A percentile compares a stretch with the other conserved stretches of the same genome.
These are phyloP conservation scores for Aegilops speltoides DNA, from an alignment of 176 grass and related monocot species.

Conservation along the genomic window DNA sequence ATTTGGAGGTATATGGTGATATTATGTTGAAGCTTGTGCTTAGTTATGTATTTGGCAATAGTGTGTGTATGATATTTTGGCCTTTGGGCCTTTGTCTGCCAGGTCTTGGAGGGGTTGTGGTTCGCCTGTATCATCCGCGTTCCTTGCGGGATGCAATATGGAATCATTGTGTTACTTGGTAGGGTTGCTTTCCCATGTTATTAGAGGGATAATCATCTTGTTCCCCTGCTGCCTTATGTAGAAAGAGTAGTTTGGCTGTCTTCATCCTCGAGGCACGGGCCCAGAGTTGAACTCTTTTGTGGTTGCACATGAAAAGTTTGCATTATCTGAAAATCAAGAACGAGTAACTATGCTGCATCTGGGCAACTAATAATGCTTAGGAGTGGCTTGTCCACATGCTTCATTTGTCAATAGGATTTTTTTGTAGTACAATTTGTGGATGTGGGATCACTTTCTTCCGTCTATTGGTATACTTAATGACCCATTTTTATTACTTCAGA, in stretches of 20 bases:
- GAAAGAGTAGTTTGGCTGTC: neutral
- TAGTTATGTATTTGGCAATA: neutral
- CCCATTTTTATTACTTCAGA: neutral
- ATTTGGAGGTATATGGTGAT: neutral
- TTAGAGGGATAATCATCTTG: neutral
- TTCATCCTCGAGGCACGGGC: neutral
- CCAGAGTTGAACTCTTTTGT: neutral
- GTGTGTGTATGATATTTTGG: neutral
- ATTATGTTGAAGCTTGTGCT: neutral
- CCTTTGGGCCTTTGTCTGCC: neutral
- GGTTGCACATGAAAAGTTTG: neutral
- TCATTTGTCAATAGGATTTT: neutral
- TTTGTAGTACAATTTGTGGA: neutral
- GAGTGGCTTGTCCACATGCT: neutral
- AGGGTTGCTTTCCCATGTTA: neutral
- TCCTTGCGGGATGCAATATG: neutral
- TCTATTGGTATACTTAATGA: neutral
- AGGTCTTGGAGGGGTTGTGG: neutral
- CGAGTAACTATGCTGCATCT: neutral
- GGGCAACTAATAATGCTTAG: neutral
- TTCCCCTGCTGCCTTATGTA: conserved; percentile 11
- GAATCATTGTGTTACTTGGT: neutral
- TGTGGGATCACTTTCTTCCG: neutral
- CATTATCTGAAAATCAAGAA: neutral
- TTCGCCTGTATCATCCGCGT: neutral